These are phyloP conservation scores for Solanum chilense DNA, from an alignment of 257 asterid genomes.

Conservation along the genomic window DNA sequence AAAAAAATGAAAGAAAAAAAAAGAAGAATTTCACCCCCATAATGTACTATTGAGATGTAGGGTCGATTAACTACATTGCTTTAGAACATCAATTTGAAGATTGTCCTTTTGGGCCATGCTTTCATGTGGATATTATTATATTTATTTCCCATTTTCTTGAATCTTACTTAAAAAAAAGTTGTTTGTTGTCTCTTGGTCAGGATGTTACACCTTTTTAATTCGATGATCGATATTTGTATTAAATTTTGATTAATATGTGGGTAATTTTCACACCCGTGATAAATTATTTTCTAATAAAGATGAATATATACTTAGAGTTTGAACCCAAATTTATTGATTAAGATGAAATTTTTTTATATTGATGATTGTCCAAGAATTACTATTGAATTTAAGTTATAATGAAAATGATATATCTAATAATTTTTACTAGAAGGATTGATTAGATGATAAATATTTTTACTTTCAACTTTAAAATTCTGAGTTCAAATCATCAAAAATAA, in stretches of 20 bases:
- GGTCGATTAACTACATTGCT: not conserved
- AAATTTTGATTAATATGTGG: not conserved
- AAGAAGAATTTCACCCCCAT: not conserved
- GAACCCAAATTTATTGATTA: not conserved
- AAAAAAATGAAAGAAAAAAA: not conserved
- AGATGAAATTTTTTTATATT: not conserved
- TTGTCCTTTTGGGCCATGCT: not conserved
- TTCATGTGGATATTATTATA: not conserved
- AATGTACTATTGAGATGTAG: not conserved
- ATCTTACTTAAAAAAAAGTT: not conserved
- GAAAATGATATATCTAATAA: not conserved
- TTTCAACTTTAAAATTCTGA: not conserved
- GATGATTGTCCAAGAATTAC: not conserved
- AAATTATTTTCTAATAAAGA: not conserved
- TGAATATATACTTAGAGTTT: not conserved
- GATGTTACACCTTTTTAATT: not conserved
- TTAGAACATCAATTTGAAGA: not conserved
- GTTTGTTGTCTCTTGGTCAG: not conserved
- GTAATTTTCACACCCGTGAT: rapidly evolving
- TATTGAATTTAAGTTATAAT: not conserved
- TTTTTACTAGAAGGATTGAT: not conserved
- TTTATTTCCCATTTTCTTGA: not conserved
- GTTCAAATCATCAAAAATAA: not conserved
- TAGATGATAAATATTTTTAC: too few relatives aligned
- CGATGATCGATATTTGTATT: not conserved